Conservation (phyloP, 139 green algal species). For the Closterium sp. region DNA sequence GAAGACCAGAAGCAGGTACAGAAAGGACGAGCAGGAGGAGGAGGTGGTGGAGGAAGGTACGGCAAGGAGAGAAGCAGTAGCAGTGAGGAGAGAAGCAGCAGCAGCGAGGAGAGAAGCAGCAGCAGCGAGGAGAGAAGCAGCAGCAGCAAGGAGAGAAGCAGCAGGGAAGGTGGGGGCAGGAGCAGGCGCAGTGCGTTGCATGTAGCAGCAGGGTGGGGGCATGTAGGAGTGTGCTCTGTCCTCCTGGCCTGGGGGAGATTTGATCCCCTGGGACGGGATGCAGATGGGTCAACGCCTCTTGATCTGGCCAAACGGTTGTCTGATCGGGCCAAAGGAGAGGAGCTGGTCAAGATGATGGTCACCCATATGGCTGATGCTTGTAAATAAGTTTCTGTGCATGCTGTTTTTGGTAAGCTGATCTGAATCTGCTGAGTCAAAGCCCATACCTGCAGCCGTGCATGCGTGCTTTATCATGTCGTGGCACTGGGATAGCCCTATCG, state of each 20-base stretch:
- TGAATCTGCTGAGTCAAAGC: no score
- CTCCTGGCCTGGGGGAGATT: background rate
- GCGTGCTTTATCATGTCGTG: no score
- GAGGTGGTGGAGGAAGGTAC: background rate
- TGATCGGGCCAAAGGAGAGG: background rate
- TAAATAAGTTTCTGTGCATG: no score
- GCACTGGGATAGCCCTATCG: no score
- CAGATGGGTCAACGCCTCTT: background rate
- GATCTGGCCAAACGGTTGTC: background rate
- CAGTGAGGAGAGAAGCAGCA: no score
- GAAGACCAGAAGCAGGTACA: background rate
- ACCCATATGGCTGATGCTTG: no score
- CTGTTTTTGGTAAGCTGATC: no score
- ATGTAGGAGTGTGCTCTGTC: background rate
- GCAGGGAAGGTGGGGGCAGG: no score
- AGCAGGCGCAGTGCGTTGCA: slow-evolving; percentile 2
- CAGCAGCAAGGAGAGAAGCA: no score
- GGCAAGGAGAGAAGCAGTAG: background rate
- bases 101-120: no score
- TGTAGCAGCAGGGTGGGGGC: slow-evolving; percentile 12
- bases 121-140: background rate
- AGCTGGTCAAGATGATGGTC: background rate
- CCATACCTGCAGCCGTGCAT: no score
- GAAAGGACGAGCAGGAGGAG: background rate
- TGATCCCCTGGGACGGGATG: background rate